Evolutionary conservation across 2,329 filamentous ascomycete genomes (phyloP).

Genomic region (Alternaria sp.): DNA sequence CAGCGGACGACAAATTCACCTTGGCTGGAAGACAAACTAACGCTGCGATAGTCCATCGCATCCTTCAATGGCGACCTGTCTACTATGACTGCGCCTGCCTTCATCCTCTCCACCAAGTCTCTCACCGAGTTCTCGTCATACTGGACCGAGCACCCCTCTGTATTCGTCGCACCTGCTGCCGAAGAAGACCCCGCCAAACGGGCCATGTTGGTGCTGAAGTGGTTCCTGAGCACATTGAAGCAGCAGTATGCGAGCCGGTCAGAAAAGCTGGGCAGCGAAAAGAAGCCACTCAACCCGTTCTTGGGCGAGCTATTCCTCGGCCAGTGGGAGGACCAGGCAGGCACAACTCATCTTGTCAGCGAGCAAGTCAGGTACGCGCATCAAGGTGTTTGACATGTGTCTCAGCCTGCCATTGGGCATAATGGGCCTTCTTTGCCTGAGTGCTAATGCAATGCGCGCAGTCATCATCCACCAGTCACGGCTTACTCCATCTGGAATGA

Average conservation of each 20-base stretch:
- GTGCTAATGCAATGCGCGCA: slow-evolving; percentile 39
- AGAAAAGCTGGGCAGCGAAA: slow-evolving; percentile 87
- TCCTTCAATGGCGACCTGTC: slow-evolving; percentile 66
- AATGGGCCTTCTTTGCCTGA: background rate
- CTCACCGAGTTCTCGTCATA: slow-evolving; percentile 66
- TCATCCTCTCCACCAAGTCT: slow-evolving; percentile 64
- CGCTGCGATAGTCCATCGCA: slow-evolving; percentile 56
- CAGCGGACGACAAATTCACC: background rate
- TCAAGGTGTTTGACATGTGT: background rate
- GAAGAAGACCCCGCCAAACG: slow-evolving; percentile 84
- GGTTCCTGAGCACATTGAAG: slow-evolving; percentile 93
- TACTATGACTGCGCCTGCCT: slow-evolving; percentile 64
- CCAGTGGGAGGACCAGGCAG: slow-evolving; percentile 83
- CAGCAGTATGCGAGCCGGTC: slow-evolving; percentile 80
- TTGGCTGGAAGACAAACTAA: slow-evolving; percentile 8
- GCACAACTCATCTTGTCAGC: slow-evolving; percentile 84
- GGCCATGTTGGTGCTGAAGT: slow-evolving; percentile 87
- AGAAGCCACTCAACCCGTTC: slow-evolving; percentile 98
- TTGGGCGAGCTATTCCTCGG: slow-evolving; percentile 93
- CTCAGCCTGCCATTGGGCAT: background rate
- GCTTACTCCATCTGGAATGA: slow-evolving; percentile 92
- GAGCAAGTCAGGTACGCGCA: slow-evolving; percentile 81
- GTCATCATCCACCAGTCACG: slow-evolving; percentile 92
- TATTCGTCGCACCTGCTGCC: slow-evolving; percentile 82
- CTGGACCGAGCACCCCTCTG: slow-evolving; percentile 64